Percentiles rank a stretch among this genome's conserved stretches.
These are phyloP conservation scores for Diaporthe humulicola DNA, from an alignment of 2,329 filamentous ascomycete genomes.

Conservation along the genomic window DNA sequence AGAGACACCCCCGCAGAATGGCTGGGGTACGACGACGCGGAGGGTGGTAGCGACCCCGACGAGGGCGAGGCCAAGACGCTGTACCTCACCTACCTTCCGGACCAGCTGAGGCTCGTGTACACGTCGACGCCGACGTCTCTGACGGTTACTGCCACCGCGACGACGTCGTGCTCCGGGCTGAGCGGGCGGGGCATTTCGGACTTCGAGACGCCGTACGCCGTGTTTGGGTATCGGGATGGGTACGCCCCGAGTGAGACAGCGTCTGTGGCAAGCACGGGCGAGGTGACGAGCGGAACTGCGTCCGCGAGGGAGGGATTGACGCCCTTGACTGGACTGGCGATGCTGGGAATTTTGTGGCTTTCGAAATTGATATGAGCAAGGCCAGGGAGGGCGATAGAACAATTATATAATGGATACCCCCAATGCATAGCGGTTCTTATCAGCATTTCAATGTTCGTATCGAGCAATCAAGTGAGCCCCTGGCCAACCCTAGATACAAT, in stretches of 20 bases:
- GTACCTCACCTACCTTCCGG: not conserved
- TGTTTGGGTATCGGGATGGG: slow-evolving; percentile 9
- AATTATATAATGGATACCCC: slow-evolving; percentile 17
- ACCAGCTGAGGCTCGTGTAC: not conserved
- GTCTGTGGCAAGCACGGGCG: too few species aligned
- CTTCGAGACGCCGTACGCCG: slow-evolving; percentile 1
- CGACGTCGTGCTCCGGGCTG: not conserved
- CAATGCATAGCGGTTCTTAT: not conserved
- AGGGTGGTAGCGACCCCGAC: not conserved
- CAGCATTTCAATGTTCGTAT: not conserved
- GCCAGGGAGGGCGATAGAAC: not conserved
- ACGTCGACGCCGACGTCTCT: not conserved
- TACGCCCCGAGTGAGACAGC: not conserved
- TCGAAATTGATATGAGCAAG: not conserved
- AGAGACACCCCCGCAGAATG: not conserved
- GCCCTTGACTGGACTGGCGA: not conserved
- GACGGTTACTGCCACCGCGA: not conserved
- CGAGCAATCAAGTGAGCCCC: not conserved
- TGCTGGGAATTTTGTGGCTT: not conserved
- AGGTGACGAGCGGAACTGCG: not conserved
- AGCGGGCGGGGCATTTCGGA: not conserved
- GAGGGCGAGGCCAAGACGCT: not conserved
- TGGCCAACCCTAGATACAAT: not conserved
- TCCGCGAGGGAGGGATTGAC: not conserved
- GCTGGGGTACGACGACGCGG: not conserved